These are phyloP conservation scores for Phytophthora sp. DNA, from an alignment of 352 stramenopile genomes.

Conservation along the genomic window DNA sequence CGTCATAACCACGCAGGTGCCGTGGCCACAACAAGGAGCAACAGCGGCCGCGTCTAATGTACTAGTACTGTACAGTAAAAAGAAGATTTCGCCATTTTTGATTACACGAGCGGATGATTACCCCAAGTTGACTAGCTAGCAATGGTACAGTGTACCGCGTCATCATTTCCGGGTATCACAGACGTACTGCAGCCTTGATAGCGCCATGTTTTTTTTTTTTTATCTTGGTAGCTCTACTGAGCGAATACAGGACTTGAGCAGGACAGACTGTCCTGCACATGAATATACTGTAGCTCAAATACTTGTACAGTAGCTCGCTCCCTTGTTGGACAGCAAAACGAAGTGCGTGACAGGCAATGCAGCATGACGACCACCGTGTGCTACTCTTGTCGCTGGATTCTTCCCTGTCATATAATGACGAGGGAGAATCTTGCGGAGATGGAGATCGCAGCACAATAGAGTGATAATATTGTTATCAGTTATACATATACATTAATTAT, in stretches of 20 bases:
- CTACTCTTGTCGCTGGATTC: conserved; percentile 1
- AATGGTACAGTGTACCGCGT: conserved; percentile 15
- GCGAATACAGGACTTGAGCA: conserved; percentile 1
- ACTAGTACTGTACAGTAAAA: too few species aligned
- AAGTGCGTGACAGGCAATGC: conserved; percentile 13
- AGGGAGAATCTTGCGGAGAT: too few species aligned
- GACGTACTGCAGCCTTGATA: conserved; percentile 9
- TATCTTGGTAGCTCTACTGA: background rate
- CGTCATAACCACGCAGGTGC: conserved; percentile 16
- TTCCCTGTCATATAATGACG: background rate
- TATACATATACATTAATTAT: too few species aligned
- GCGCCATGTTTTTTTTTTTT: background rate
- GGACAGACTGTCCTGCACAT: background rate
- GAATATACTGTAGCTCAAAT: too few species aligned
- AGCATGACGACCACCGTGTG: background rate
- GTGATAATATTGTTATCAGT: too few species aligned
- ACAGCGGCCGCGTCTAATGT: background rate
- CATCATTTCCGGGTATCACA: background rate
- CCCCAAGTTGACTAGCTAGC: background rate
- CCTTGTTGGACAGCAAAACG: conserved; percentile 15
- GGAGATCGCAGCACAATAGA: too few species aligned
- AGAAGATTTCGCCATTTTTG: conserved; percentile 11
- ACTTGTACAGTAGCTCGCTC: too few species aligned
- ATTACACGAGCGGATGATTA: conserved; percentile 11
- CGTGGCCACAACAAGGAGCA: background rate